These are phyloP conservation scores for Sparassis latifolia DNA, from an alignment of 1,284 basidiomycete genomes.

Conservation along the genomic window DNA sequence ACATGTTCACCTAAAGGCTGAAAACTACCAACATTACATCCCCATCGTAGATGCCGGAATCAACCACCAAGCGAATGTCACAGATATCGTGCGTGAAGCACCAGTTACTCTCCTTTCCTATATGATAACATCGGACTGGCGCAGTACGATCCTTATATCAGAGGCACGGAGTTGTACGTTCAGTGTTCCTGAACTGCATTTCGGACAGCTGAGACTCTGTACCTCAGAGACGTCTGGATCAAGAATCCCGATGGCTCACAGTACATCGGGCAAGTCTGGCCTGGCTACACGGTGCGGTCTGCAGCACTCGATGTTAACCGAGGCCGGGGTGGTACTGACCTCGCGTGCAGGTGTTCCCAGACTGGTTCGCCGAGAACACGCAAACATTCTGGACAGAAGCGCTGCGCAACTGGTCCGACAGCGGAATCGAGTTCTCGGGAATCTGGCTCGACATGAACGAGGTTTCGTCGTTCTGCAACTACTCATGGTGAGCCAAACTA, in stretches of 20 bases:
- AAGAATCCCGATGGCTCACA: slow-evolving; percentile 61
- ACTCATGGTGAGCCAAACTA: slow-evolving; percentile 46
- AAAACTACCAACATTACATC: slow-evolving; percentile 31
- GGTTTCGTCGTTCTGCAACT: slow-evolving; percentile 55
- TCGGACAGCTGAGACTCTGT: background rate
- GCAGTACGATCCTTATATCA: slow-evolving; percentile 41
- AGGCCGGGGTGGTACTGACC: background rate
- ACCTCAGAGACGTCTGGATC: slow-evolving; percentile 50
- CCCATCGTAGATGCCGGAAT: slow-evolving; percentile 33
- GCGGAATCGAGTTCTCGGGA: slow-evolving; percentile 56
- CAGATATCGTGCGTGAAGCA: slow-evolving; percentile 23
- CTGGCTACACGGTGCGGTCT: slow-evolving; percentile 39
- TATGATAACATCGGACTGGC: background rate
- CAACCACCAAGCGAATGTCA: slow-evolving; percentile 29
- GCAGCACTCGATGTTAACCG: background rate
- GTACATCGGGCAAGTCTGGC: slow-evolving; percentile 65
- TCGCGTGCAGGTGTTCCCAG: slow-evolving; percentile 42
- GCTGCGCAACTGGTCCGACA: slow-evolving; percentile 47
- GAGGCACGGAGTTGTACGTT: slow-evolving; percentile 34
- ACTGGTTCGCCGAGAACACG: slow-evolving; percentile 61
- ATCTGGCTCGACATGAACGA: slow-evolving; percentile 81
- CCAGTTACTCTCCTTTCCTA: background rate
- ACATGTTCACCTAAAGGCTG: slow-evolving; percentile 15
- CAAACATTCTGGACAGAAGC: slow-evolving; percentile 27
- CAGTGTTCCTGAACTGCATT: background rate